Evolutionary conservation across 495 filamentous ascomycete species (phyloP), one percentile per base, ranked within the genome.

Genomic region (Geopyxis carbonaria): DNA sequence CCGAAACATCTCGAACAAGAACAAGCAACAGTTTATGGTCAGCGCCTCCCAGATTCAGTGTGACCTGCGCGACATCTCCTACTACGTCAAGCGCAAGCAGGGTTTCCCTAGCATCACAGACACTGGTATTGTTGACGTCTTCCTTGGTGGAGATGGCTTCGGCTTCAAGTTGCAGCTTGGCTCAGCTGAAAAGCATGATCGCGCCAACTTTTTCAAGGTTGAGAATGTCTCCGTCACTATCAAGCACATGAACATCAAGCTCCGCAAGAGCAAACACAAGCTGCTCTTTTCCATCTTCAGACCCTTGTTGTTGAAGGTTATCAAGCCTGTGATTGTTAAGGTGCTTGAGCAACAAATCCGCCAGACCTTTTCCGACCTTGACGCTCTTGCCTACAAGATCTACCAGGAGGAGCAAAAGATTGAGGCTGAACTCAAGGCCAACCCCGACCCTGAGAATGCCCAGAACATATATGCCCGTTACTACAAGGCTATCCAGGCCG

Each of bases 201-300:
- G 67, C 29, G 68, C 80, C 42, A 69, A 81, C 49, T 87, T 93
- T 62, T 83, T 94, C 70, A 94, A 93, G 69, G 67, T 95, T 41
- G 83, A 93, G 56, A 87, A 76, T 55, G 75, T 93, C 11, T 65
- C 73, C 13, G 83, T 93, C 20, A 75, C 80, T 49, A 69, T 95
- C 50, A 83, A 80, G 62, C 67, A 87, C 57, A 64, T 95, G 24
- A 67, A 81, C 39, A 79, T 97, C 65, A 94, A 92, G 60, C 60
- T 95, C 40, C 79, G 80, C 67, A 74, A 93, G 64, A 93, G 84
- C 31, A 86, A 78, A 49, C 85, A 95, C 68, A 97, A 94, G 73
- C 47, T 82, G 13, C 65, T 95, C 10, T 94, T 97, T 61, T 64
- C 60, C 22, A 58, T 92, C 31, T 80, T 89, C 71, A 93, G 93